These are phyloP conservation scores for Carex myosuroides DNA, from an alignment of 176 grass and related monocot species.

Conservation along the genomic window DNA sequence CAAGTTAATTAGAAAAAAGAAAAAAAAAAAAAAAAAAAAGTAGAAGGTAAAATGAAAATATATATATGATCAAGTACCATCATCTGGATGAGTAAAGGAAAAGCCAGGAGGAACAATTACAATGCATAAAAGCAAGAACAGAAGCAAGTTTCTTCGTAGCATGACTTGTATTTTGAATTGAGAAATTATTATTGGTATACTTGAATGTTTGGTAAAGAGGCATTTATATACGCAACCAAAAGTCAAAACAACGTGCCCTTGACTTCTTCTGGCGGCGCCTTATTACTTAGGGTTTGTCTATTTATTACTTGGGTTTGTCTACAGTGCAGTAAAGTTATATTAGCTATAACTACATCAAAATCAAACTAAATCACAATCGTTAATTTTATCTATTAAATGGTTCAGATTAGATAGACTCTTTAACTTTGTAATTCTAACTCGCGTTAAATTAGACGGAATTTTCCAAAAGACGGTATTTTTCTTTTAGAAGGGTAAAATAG, in stretches of 20 bases:
- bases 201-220: neutral
- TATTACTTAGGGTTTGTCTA: too few species aligned
- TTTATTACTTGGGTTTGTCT: too few species aligned
- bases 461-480: too few species aligned
- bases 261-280: neutral
- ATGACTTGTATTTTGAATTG: neutral
- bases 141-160: slow-evolving; percentile 1
- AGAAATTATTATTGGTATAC: neutral
- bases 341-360: too few species aligned
- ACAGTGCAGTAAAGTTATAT: too few species aligned
- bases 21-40: neutral
- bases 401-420: too few species aligned
- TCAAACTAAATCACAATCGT: too few species aligned
- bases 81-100: slow-evolving; percentile 1
- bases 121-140: slow-evolving; percentile 6
- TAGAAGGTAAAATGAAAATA: neutral
- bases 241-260: neutral
- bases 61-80: slow-evolving; percentile 4
- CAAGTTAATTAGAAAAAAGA: neutral
- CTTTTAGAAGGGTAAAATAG: too few species aligned
- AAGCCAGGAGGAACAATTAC: neutral
- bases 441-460: too few species aligned
- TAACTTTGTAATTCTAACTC: too few species aligned
- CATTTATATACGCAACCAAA: neutral
- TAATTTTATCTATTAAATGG: too few species aligned